A percentile compares a stretch with the other conserved stretches of the same genome.
phyloP scores from a whole-genome alignment of 1,139 yeast genomes.

The Pichia sp. region DNA sequence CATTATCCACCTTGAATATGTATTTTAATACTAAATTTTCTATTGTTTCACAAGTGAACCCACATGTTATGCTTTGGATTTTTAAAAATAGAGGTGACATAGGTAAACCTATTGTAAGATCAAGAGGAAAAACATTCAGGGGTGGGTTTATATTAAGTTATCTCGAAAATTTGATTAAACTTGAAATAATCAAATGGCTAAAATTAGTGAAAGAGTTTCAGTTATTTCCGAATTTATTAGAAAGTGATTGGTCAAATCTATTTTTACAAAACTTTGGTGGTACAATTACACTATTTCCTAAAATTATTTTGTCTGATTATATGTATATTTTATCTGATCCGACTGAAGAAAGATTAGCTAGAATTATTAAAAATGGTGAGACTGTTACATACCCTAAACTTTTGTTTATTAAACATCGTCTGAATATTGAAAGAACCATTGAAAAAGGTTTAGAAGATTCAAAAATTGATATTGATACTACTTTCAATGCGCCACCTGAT shows the following conservation, averaged over 20 bases:
- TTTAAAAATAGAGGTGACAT: conserved; percentile 79
- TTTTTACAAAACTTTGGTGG: conserved; percentile 75
- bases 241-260: conserved; percentile 76
- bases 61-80: conserved; percentile 70
- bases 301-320: conserved; percentile 53
- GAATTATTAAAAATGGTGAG: conserved; percentile 60
- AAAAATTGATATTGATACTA: conserved; percentile 12
- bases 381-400: conserved; percentile 61
- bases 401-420: conserved; percentile 56
- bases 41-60: conserved; percentile 76
- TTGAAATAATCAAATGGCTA: conserved; percentile 73
- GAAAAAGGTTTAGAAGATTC: conserved; percentile 38
- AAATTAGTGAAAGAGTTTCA: conserved; percentile 61
- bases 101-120: conserved; percentile 68
- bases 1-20: conserved; percentile 62
- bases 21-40: conserved; percentile 73
- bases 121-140: conserved; percentile 52
- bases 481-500: conserved; percentile 11
- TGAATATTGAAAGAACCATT: conserved; percentile 59
- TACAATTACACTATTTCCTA: conserved; percentile 72
- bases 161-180: conserved; percentile 59
- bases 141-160: conserved; percentile 79
- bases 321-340: conserved; percentile 67
- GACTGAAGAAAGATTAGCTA: conserved; percentile 46
- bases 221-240: conserved; percentile 59